A percentile compares a stretch with the other conserved stretches of the same genome.
phyloP scores from a whole-genome alignment of 2,329 filamentous ascomycete genomes.

The Neurospora crassa region DNA sequence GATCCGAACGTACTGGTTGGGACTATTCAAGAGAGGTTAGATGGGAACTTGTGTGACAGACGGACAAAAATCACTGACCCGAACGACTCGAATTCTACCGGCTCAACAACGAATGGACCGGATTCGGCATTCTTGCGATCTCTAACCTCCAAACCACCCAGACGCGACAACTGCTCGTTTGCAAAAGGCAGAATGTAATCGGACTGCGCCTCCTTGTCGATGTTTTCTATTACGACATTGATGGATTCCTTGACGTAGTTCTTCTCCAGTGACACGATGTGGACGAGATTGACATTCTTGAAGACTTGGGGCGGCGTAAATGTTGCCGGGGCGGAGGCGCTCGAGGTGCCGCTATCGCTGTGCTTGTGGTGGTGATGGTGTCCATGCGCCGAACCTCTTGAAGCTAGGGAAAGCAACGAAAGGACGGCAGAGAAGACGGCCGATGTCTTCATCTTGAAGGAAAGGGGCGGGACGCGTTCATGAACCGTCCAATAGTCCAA shows the following conservation, averaged over 20 bases:
- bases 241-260: slow-evolving; percentile 81
- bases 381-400: slow-evolving; percentile 21
- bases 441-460: slow-evolving; percentile 35
- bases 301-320: slow-evolving; percentile 88
- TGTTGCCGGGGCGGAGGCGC: slow-evolving; percentile 38
- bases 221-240: slow-evolving; percentile 91
- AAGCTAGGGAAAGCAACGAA: slow-evolving; percentile 43
- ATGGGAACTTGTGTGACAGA: slow-evolving; percentile 7
- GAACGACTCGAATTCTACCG: slow-evolving; percentile 53
- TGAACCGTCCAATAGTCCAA: slow-evolving; percentile 18
- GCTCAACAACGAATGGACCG: slow-evolving; percentile 58
- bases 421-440: slow-evolving; percentile 47
- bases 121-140: slow-evolving; percentile 73
- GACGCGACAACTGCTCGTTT: slow-evolving; percentile 58
- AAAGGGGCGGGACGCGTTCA: slow-evolving; percentile 17
- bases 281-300: slow-evolving; percentile 86
- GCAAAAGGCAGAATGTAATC: slow-evolving; percentile 91
- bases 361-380: slow-evolving; percentile 17
- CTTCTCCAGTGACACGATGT: slow-evolving; percentile 87
- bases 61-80: slow-evolving; percentile 33
- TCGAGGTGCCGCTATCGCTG: slow-evolving; percentile 43
- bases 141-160: slow-evolving; percentile 84
- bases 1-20: slow-evolving; percentile 76
- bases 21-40: slow-evolving; percentile 33
- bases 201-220: slow-evolving; percentile 65